Conservation (phyloP, 2,329 filamentous ascomycete genomes). For the Colletotrichum musae region DNA sequence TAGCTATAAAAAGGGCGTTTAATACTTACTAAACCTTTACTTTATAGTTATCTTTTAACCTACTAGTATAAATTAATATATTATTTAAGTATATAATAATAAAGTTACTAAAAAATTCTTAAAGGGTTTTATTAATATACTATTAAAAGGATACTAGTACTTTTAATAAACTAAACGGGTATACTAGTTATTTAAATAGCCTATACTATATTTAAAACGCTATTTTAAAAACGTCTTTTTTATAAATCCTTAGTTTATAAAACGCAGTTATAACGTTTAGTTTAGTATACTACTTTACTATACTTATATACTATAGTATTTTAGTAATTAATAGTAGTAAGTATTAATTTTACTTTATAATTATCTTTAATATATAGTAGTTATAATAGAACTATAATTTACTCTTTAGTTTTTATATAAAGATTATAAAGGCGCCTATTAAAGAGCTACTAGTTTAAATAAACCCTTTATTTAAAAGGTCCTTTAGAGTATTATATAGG, state of each 20-base stretch:
- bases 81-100: slow-evolving; percentile 43
- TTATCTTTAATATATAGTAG: neutral
- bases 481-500: neutral
- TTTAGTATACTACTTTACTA: neutral
- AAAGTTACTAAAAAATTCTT: slow-evolving; percentile 42
- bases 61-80: slow-evolving; percentile 40
- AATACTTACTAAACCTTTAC: neutral
- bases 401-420: neutral
- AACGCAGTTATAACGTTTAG: slow-evolving; percentile 46
- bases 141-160: slow-evolving; percentile 37
- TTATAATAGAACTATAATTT: neutral
- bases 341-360: neutral
- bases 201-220: slow-evolving; percentile 51
- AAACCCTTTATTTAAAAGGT: slow-evolving; percentile 37
- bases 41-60: slow-evolving; percentile 22
- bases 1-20: neutral
- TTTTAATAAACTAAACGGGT: slow-evolving; percentile 47
- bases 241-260: slow-evolving; percentile 50
- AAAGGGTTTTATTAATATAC: slow-evolving; percentile 44
- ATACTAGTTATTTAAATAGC: slow-evolving; percentile 52
- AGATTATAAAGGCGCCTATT: neutral
- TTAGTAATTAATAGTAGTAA: neutral
- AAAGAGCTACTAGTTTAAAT: neutral
- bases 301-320: neutral
- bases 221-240: slow-evolving; percentile 52